Conservation (phyloP, 345 rosid genomes). For the Atalantia buxifolia region DNA sequence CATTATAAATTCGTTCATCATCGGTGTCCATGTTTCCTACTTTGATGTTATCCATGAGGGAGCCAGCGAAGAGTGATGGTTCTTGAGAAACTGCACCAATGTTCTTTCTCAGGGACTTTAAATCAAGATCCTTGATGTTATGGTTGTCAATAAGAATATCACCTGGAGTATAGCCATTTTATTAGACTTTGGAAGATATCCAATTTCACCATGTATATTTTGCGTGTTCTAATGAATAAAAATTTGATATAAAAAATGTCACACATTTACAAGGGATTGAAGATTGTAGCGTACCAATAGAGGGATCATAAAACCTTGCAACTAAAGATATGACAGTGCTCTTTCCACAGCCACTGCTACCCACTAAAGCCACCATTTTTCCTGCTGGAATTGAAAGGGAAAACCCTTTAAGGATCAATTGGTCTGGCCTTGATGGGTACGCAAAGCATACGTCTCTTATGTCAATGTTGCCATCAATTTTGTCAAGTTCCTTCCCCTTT, state of each 20-base stretch:
- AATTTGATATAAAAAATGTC: no score
- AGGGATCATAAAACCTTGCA: slow-evolving; percentile 62
- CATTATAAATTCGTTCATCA: slow-evolving; percentile 42
- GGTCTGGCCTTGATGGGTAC: slow-evolving; percentile 55
- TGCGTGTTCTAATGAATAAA: no score
- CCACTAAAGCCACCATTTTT: slow-evolving; percentile 53
- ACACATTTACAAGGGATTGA: no score
- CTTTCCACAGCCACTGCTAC: slow-evolving; percentile 68
- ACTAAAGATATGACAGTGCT: slow-evolving; percentile 57
- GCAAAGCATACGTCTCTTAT: slow-evolving; percentile 40
- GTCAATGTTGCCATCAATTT: slow-evolving; percentile 44
- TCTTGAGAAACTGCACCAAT: slow-evolving; percentile 62
- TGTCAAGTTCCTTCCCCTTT: slow-evolving; percentile 19
- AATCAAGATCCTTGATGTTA: slow-evolving; percentile 51
- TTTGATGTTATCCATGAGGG: slow-evolving; percentile 50
- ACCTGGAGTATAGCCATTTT: slow-evolving; percentile 29
- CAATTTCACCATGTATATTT: not conserved
- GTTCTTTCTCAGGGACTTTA: slow-evolving; percentile 45
- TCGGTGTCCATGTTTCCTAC: slow-evolving; percentile 57
- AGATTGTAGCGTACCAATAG: slow-evolving; percentile 25
- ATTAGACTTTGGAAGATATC: not conserved
- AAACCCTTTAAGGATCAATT: slow-evolving; percentile 45
- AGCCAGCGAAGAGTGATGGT: slow-evolving; percentile 61
- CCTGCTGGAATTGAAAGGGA: slow-evolving; percentile 60
- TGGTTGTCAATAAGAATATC: slow-evolving; percentile 42